Evolutionary conservation across 257 asterid species (phyloP), one percentile per base, ranked within the genome.

Genomic region (Fraxinus americana): DNA sequence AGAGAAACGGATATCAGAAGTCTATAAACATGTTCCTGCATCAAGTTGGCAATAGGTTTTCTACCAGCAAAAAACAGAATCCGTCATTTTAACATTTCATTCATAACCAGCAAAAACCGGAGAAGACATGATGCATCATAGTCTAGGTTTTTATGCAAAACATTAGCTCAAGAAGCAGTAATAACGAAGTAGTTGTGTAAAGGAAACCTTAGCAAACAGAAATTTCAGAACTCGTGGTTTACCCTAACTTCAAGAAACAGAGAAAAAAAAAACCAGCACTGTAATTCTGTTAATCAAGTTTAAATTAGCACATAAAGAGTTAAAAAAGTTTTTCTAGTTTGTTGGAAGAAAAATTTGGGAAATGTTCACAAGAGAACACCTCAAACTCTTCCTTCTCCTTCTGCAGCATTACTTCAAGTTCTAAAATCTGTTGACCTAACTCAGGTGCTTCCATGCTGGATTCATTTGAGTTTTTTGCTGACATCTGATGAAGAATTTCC

Each of bases 341-440:
- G 27, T 63, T 25, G 19, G 36, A 5, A 63, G 69, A 63, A 25
- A 23, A 2, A 25, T 1, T 27, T 17, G 7, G 36, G 69, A 36
- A 63, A 63, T 27, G 35, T 63, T 25, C 17, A 8, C 39, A 70
- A 67, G 67, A 65, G 67, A 52, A 69, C 73, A 93, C 98, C 97
- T 91, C 94, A 88, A 91, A 88, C 77, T 89, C 92, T 52, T 74
- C 81, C 81, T 80, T 91, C 83, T 91, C 97, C 86, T 77, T 84
- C 78, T 83, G 89, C 80, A 87, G 84, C 90, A 90, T 77, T 78
- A 69, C 70, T 73, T 88, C 88, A 81, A 93, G 84, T 77, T 86
- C 93, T 32, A 81, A 67, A 68, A 88, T 85, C 76, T 66, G 89
- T 86, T 84, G 89, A 75, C 82, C 69, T 75, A 77, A 76, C 38